These are phyloP conservation scores for Isochrysis galbana DNA, from an alignment of 78 protist genomes.

Conservation along the genomic window DNA sequence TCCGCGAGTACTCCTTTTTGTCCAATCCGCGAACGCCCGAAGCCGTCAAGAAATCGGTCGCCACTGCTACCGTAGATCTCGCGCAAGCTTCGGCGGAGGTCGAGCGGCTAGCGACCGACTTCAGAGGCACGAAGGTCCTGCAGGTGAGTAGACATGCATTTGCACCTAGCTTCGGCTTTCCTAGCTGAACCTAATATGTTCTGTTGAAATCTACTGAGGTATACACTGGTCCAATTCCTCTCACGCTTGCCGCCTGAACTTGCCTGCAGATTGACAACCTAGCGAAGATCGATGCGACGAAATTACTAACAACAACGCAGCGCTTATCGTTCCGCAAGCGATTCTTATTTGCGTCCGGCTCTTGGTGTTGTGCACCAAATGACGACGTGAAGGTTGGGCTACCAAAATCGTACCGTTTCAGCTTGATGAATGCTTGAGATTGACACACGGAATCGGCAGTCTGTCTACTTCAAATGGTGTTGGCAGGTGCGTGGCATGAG, in stretches of 20 bases:
- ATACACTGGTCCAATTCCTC: too few species aligned
- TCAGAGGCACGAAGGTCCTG: background rate
- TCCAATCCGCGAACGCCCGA: background rate
- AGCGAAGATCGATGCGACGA: background rate
- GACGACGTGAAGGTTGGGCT: background rate
- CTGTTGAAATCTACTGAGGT: too few species aligned
- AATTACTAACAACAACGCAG: background rate
- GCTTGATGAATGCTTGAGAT: background rate
- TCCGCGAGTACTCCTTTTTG: background rate
- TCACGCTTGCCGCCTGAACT: too few species aligned
- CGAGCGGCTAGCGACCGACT: background rate
- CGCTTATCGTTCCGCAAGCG: background rate
- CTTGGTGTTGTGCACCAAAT: background rate
- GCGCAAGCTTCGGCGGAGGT: background rate
- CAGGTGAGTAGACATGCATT: background rate
- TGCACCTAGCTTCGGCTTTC: background rate
- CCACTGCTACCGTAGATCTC: background rate
- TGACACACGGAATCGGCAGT: too few species aligned
- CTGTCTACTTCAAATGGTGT: too few species aligned
- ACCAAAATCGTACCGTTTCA: background rate
- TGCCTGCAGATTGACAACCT: background rate
- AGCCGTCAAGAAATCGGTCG: background rate
- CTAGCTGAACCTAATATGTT: too few species aligned
- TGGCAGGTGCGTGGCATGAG: too few species aligned
- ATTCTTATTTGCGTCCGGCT: background rate